Percentiles rank a stretch among this genome's conserved stretches.
These are phyloP conservation scores for Leptographium flavum DNA, from an alignment of 2,329 filamentous ascomycete genomes.

Conservation along the genomic window DNA sequence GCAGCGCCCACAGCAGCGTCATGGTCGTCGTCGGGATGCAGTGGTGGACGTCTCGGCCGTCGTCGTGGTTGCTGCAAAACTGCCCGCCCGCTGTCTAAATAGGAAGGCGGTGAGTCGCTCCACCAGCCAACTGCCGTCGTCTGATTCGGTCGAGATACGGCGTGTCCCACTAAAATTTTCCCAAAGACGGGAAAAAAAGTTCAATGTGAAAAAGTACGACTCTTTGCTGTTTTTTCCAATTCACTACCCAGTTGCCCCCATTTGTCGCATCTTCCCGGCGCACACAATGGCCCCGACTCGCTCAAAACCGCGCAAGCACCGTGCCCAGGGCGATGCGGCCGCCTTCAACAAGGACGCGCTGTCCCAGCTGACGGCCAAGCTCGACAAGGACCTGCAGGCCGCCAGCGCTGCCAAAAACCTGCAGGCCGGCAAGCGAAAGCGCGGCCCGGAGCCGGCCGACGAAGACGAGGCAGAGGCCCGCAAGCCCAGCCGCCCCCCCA, in stretches of 20 bases:
- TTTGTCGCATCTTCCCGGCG: neutral
- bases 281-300: neutral
- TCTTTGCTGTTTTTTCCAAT: neutral
- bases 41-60: no score
- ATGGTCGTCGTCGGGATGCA: neutral
- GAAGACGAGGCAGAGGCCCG: conserved; percentile 1
- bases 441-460: conserved; percentile 1
- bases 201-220: neutral
- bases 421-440: conserved; percentile 12
- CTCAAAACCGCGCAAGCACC: conserved; percentile 24
- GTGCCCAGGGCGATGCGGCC: conserved; percentile 11
- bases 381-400: conserved; percentile 36
- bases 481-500: neutral
- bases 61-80: no score
- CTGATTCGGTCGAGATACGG: neutral
- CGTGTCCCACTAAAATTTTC: conserved; percentile 5
- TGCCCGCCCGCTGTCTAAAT: neutral
- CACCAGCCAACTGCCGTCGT: neutral
- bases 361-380: conserved; percentile 38
- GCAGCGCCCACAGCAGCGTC: no score
- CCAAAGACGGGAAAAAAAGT: conserved; percentile 4
- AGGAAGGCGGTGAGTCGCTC: conserved; percentile 10
- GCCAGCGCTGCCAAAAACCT: conserved; percentile 18
- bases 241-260: neutral
- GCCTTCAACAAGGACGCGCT: conserved; percentile 37